A percentile compares a stretch with the other conserved stretches of the same genome.
These are phyloP conservation scores for Lepiota venenata DNA, from an alignment of 768 basidiomycete genomes.

Conservation along the genomic window DNA sequence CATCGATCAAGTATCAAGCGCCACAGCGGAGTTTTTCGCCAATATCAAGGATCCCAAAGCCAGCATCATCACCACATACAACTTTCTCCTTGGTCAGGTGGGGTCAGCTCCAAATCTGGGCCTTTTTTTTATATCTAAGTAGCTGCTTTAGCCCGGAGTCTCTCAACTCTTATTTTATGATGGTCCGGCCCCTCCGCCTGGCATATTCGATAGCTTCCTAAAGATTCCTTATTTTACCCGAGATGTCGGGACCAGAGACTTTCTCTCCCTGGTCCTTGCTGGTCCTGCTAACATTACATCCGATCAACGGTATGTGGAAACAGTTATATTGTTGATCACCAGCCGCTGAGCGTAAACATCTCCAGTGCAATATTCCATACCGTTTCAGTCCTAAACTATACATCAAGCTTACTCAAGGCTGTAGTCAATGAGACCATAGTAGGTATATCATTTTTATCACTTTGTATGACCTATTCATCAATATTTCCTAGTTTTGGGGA, in stretches of 20 bases:
- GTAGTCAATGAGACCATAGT: slow-evolving; percentile 41
- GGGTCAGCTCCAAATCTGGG: slow-evolving; percentile 7
- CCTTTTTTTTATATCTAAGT: background rate
- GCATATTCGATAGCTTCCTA: slow-evolving; percentile 50
- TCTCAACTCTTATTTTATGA: slow-evolving; percentile 56
- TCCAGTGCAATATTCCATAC: slow-evolving; percentile 35
- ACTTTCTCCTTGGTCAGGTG: slow-evolving; percentile 32
- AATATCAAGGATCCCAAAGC: slow-evolving; percentile 52
- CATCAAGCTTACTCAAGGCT: slow-evolving; percentile 32
- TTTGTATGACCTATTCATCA: background rate
- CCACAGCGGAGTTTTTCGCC: slow-evolving; percentile 36
- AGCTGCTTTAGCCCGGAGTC: slow-evolving; percentile 11
- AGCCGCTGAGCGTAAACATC: background rate
- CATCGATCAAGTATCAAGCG: slow-evolving; percentile 27
- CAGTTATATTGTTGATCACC: background rate
- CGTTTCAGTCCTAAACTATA: slow-evolving; percentile 35
- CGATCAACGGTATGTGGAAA: slow-evolving; percentile 17
- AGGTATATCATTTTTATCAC: background rate
- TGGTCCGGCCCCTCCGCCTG: slow-evolving; percentile 41
- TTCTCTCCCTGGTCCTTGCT: slow-evolving; percentile 35
- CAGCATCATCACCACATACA: slow-evolving; percentile 43
- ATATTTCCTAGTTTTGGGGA: slow-evolving; percentile 41
- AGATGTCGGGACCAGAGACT: slow-evolving; percentile 38
- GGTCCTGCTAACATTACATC: slow-evolving; percentile 32
- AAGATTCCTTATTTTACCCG: slow-evolving; percentile 34